Evolutionary conservation across 441 rosid species (phyloP).

Genomic region (Gossypium laxum): DNA sequence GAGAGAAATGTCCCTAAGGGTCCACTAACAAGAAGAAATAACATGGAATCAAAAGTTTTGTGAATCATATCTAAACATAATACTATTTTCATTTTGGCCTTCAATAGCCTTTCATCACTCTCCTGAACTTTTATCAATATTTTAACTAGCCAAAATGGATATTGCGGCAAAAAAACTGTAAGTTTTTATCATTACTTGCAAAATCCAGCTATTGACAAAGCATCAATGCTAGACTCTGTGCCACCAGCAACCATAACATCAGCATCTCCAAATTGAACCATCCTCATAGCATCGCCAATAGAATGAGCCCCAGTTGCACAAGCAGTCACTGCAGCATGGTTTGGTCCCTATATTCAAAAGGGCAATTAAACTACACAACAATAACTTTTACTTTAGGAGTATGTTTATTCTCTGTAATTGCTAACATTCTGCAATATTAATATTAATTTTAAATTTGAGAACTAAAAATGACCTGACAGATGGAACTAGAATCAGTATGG

Average conservation of each 20-base stretch:
- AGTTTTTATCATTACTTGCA: conserved; percentile 40
- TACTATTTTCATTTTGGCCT: background rate
- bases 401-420: background rate
- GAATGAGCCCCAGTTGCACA: conserved; percentile 97
- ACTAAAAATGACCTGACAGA: background rate
- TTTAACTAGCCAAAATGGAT: background rate
- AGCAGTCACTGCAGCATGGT: conserved; percentile 96
- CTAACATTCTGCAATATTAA: background rate
- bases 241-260: conserved; percentile 97
- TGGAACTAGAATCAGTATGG: background rate
- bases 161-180: background rate
- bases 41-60: background rate
- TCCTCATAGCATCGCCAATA: conserved; percentile 88
- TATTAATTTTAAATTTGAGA: background rate
- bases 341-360: conserved; percentile 70
- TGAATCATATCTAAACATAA: background rate
- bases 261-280: conserved; percentile 90
- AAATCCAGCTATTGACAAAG: conserved; percentile 88
- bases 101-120: background rate
- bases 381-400: background rate
- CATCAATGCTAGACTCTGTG: conserved; percentile 89
- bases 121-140: background rate
- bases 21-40: background rate
- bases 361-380: conserved; percentile 13
- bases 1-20: background rate